These are phyloP conservation scores for Scheffersomyces insectosa DNA, from an alignment of 1,139 yeast genomes.

Conservation along the genomic window DNA sequence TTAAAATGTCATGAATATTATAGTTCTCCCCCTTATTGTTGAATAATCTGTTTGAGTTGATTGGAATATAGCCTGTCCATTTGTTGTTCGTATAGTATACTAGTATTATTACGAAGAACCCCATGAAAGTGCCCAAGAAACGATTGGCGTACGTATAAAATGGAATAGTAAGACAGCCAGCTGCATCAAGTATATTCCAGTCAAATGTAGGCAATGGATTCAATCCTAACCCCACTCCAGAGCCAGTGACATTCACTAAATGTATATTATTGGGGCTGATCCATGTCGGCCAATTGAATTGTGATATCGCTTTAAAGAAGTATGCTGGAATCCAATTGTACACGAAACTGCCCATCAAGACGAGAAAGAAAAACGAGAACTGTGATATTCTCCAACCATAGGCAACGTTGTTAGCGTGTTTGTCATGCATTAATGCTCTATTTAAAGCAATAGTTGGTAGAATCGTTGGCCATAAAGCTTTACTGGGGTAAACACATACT, in stretches of 20 bases:
- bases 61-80: conserved; percentile 56
- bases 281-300: conserved; percentile 54
- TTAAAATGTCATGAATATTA: conserved; percentile 42
- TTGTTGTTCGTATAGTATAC: conserved; percentile 52
- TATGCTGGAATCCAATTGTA: conserved; percentile 48
- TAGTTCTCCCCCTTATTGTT: conserved; percentile 49
- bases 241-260: conserved; percentile 40
- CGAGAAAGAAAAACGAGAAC: conserved; percentile 40
- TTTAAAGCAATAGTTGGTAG: conserved; percentile 48
- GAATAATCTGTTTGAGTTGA: conserved; percentile 49
- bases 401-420: conserved; percentile 21
- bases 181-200: conserved; percentile 44
- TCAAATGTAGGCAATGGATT: conserved; percentile 48
- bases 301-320: conserved; percentile 42
- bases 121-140: conserved; percentile 44
- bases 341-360: conserved; percentile 31
- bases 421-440: conserved; percentile 40
- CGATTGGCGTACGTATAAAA: conserved; percentile 45
- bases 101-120: conserved; percentile 41
- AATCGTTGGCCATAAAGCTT: conserved; percentile 49
- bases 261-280: conserved; percentile 41
- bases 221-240: conserved; percentile 40
- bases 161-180: conserved; percentile 44
- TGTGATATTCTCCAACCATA: conserved; percentile 46
- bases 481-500: conserved; percentile 45